These are phyloP conservation scores for Excoecaria cochinchinensis DNA, from an alignment of 345 rosid genomes.

Conservation along the genomic window DNA sequence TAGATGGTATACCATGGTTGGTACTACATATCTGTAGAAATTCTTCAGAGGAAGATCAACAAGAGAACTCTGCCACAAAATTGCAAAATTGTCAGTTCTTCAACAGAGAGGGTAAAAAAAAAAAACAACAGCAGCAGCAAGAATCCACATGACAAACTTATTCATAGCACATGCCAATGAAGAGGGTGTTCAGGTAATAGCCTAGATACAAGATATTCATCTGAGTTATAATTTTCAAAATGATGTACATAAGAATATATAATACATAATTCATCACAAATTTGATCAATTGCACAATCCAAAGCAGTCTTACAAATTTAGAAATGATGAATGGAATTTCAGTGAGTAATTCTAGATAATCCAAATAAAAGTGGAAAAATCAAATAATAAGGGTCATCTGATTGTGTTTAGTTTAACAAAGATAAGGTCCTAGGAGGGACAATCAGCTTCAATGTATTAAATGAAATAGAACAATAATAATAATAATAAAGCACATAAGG, in stretches of 20 bases:
- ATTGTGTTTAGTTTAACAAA: background rate
- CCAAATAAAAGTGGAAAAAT: background rate
- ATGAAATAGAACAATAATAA: background rate
- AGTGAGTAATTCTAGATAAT: background rate
- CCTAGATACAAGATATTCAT: background rate
- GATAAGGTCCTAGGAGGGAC: background rate
- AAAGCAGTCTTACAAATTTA: background rate
- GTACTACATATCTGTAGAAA: constrained; percentile 95
- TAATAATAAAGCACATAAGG: background rate
- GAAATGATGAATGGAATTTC: background rate
- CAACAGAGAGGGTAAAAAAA: background rate
- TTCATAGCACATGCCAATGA: background rate
- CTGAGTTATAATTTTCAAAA: background rate
- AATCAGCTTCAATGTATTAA: background rate
- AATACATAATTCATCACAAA: background rate
- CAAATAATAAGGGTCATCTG: background rate
- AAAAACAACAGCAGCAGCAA: no score
- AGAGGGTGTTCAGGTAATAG: background rate
- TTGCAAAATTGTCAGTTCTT: constrained; percentile 18
- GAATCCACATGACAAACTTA: background rate
- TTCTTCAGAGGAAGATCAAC: constrained; percentile 98
- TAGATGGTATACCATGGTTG: constrained; percentile 59
- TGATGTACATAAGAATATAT: background rate
- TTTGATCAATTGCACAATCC: background rate
- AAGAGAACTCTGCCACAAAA: constrained; percentile 83